Conservation (phyloP, 2,329 filamentous ascomycete species). For the Coniochaeta sp. region DNA sequence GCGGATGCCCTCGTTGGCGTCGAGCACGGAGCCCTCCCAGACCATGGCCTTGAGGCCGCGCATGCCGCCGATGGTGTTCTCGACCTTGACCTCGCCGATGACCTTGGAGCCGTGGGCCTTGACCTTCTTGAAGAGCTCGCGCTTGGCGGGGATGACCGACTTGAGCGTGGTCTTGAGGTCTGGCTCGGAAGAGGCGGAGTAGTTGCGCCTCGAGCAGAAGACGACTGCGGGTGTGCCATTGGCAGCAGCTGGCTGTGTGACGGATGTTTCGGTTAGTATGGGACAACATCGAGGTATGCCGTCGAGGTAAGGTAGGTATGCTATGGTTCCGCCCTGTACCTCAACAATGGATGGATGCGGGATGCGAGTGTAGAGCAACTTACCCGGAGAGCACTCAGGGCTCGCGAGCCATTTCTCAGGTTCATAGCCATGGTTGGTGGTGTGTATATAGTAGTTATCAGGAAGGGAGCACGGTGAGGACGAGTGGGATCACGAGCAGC, state of each 20-base stretch:
- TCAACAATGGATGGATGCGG: too few relatives aligned
- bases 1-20: conserved; percentile 93
- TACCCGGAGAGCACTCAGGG: conserved; percentile 59
- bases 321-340: not conserved
- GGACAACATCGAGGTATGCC: too few relatives aligned
- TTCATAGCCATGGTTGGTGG: conserved; percentile 55
- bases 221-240: conserved; percentile 14
- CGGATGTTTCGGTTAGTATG: not conserved
- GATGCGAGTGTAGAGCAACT: conserved; percentile 15
- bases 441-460: not conserved
- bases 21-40: conserved; percentile 96
- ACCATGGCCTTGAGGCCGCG: conserved; percentile 96
- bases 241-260: conserved; percentile 21
- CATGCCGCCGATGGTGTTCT: conserved; percentile 94
- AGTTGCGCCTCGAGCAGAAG: conserved; percentile 40
- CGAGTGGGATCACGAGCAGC: not conserved
- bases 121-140: conserved; percentile 88
- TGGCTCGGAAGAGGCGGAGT: conserved; percentile 71
- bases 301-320: too few relatives aligned
- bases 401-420: conserved; percentile 53
- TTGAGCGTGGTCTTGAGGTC: conserved; percentile 85
- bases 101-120: conserved; percentile 77
- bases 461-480: not conserved
- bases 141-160: conserved; percentile 81
- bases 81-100: conserved; percentile 87